A percentile compares a stretch with the other conserved stretches of the same genome.
Evolutionary conservation across 2,329 filamentous ascomycete genomes (phyloP).

Genomic region (Cyclaneusma minus): DNA sequence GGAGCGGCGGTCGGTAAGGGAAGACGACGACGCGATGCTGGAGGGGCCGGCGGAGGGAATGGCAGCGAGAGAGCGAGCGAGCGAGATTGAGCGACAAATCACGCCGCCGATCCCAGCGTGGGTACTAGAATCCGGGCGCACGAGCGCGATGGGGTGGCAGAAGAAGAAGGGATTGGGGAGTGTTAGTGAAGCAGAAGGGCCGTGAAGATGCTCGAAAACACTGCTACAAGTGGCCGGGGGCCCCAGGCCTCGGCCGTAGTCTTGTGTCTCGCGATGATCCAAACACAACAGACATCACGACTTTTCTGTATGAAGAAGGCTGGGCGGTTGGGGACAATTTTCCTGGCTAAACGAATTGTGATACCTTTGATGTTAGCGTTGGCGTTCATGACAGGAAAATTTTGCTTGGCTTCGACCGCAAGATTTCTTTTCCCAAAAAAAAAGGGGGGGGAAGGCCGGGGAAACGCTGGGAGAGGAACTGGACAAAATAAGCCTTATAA

Average conservation of each 20-base stretch:
- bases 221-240: no score
- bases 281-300: no score
- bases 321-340: constrained; percentile 7
- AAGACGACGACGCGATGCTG: constrained; percentile 11
- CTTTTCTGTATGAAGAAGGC: background rate
- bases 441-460: no score
- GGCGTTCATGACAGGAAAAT: constrained; percentile 12
- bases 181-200: constrained; percentile 9
- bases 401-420: constrained; percentile 15
- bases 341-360: constrained; percentile 11
- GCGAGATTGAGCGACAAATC: constrained; percentile 28
- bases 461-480: no score
- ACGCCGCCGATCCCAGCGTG: constrained; percentile 47
- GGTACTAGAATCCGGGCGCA: constrained; percentile 37
- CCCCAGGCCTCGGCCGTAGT: no score
- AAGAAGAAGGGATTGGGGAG: constrained; percentile 8
- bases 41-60: no score
- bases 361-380: constrained; percentile 18
- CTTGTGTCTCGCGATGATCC: no score
- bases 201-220: constrained; percentile 8
- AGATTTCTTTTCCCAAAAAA: constrained; percentile 2
- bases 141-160: constrained; percentile 26
- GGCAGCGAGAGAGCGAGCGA: constrained; percentile 8
- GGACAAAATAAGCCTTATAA: no score
- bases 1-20: constrained; percentile 3